These are phyloP conservation scores for Luzula sylvatica DNA, from an alignment of 176 grass and related monocot genomes.

Conservation along the genomic window DNA sequence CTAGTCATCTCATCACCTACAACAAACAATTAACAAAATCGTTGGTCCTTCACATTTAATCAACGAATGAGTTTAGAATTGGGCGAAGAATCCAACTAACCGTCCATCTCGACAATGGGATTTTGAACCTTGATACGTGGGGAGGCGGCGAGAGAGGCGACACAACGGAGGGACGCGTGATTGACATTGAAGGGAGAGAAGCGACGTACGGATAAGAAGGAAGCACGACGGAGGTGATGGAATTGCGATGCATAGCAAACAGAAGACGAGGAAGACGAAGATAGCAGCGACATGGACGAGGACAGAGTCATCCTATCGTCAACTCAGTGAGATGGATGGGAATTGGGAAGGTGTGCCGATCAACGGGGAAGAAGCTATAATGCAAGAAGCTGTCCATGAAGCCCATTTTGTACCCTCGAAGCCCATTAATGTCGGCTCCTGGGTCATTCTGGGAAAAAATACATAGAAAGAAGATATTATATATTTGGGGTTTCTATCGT, in stretches of 20 bases:
- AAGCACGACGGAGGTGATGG: slow-evolving; percentile 4
- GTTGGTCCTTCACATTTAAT: no score
- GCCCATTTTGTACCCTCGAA: slow-evolving; percentile 19
- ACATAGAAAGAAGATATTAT: no score
- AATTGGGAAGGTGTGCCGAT: not conserved
- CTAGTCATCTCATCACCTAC: slow-evolving; percentile 97
- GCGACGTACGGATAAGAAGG: slow-evolving; percentile 9
- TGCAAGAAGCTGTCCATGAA: slow-evolving; percentile 26
- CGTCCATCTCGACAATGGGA: slow-evolving; percentile 98
- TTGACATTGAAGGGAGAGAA: slow-evolving; percentile 5
- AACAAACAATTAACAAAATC: no score
- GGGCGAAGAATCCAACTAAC: no score
- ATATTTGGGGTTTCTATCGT: no score
- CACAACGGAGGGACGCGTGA: slow-evolving; percentile 45
- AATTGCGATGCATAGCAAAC: not conserved
- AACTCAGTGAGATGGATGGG: not conserved
- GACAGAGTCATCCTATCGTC: slow-evolving; percentile 34
- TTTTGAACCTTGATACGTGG: slow-evolving; percentile 66
- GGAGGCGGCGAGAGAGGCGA: slow-evolving; percentile 37
- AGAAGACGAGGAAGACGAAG: slow-evolving; percentile 25
- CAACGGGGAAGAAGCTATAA: not conserved
- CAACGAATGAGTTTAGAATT: no score
- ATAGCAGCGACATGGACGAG: slow-evolving; percentile 20
- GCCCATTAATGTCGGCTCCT: not conserved
- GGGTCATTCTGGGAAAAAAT: not conserved